Evolutionary conservation across 768 basidiomycete species (phyloP), one percentile per base, ranked within the genome.

Genomic region (Amanita rubescens): DNA sequence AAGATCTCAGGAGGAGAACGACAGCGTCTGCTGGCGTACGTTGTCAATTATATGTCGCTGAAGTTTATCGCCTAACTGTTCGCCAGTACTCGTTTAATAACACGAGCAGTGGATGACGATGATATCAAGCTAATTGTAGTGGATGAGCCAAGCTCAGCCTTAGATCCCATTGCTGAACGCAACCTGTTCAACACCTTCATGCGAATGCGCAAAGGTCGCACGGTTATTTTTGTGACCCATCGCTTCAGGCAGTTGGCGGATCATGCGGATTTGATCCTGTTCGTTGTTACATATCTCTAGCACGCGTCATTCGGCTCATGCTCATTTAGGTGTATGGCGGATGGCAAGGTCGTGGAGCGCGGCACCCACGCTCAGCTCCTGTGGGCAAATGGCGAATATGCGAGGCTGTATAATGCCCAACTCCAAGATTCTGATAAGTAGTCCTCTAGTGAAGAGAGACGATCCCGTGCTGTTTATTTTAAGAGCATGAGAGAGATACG

Each of bases 101-200:
- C 75, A 71, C 64, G 74, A 27, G 22, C 65, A 69, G 48, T 66
- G 64, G 30, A 71, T 67, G n/a, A 65, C 63, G 4, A 63, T 10
- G 55, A 72, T 3, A 68, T 75, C 22, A 72, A 69, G 25, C 73
- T 83, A 10, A 65, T 82, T 15, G 71, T 78, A 3, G 71, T 78
- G 2, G 83, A 85, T 55, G 82, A 84, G 60, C 80, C 82, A 0
- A 81, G 73, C 35, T 79, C 80, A 0, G 74, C 78, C 2, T 58
- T 83, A 37, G 83, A 84, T 49, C 73, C 84, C 8, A 64, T 75
- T 41, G 76, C 71, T 0, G 84, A 85, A 60, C 71, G 69, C 12
- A 65, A 72, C 1, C 65, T 84, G 10, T 72, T 81, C 49, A 58
- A 69, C 14, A 64, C 66, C 9, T 62, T 82, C 32, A 64, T 68